Percentiles rank a stretch among this genome's conserved stretches.
Evolutionary conservation across 176 grass and related monocot species (phyloP).

Genomic region (Aegilops tauschii): DNA sequence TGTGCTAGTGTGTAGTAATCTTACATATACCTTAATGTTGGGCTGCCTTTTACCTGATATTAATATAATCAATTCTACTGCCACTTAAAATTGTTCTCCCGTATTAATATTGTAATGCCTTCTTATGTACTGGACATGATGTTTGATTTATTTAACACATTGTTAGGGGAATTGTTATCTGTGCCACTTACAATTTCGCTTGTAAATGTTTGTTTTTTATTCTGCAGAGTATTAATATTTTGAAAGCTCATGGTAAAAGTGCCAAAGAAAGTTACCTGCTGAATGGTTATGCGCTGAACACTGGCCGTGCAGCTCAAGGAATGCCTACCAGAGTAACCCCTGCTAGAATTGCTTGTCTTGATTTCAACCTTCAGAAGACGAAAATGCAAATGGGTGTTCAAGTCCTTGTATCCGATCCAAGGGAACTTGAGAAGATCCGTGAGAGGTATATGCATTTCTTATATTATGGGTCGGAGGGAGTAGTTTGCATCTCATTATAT

Average conservation of each 20-base stretch:
- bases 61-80: too few relatives aligned
- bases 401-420: constrained; percentile 86
- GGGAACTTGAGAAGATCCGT: constrained; percentile 92
- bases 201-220: neutral
- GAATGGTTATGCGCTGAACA: constrained; percentile 90
- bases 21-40: neutral
- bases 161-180: too few relatives aligned
- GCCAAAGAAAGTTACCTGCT: constrained; percentile 81
- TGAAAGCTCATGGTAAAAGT: constrained; percentile 95
- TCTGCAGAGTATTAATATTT: constrained; percentile 83
- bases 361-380: constrained; percentile 96
- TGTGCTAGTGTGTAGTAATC: too few relatives aligned
- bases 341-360: constrained; percentile 89
- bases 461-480: too few relatives aligned
- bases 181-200: neutral
- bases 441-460: constrained; percentile 46
- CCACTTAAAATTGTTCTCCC: too few relatives aligned
- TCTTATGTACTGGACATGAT: too few relatives aligned
- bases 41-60: neutral
- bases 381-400: constrained; percentile 96
- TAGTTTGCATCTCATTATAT: neutral
- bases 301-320: constrained; percentile 83
- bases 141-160: neutral
- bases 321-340: constrained; percentile 80
- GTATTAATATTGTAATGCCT: too few relatives aligned